These are phyloP conservation scores for Phytopythium aichiense DNA, from an alignment of 352 stramenopile genomes.

Conservation along the genomic window DNA sequence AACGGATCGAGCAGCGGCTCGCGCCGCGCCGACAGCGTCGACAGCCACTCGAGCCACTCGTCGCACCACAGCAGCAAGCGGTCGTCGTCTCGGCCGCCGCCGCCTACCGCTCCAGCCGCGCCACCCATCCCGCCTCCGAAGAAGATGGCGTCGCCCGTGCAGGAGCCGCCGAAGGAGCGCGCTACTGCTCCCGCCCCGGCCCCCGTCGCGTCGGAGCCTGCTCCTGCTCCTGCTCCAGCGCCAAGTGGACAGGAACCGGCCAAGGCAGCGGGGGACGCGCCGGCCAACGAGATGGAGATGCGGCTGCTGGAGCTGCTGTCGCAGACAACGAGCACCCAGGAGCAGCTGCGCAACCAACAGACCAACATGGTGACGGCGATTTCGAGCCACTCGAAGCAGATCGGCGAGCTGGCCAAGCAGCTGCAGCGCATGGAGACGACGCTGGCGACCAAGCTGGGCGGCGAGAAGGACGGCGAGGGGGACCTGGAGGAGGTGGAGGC, in stretches of 20 bases:
- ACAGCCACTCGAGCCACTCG: conserved; percentile 10
- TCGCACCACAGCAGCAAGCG: conserved; percentile 17
- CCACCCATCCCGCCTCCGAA: conserved; percentile 35
- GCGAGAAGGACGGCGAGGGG: not conserved
- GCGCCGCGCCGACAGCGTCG: conserved; percentile 3
- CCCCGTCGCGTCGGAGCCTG: not conserved
- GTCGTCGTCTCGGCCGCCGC: conserved; percentile 15
- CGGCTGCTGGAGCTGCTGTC: conserved; percentile 44
- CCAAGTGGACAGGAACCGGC: conserved; percentile 12
- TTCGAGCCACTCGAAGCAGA: conserved; percentile 49
- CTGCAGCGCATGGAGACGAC: conserved; percentile 53
- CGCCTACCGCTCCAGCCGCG: conserved; percentile 21
- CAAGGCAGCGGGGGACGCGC: conserved; percentile 12
- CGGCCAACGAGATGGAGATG: conserved; percentile 17
- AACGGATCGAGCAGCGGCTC: conserved; percentile 10
- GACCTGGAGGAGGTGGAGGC: not conserved
- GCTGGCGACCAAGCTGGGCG: conserved; percentile 31
- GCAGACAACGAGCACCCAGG: conserved; percentile 51
- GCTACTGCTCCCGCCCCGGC: not conserved
- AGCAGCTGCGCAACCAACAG: conserved; percentile 54
- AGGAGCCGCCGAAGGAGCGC: not conserved
- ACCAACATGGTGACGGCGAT: conserved; percentile 49
- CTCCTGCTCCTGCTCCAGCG: conserved; percentile 5
- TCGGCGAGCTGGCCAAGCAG: conserved; percentile 47
- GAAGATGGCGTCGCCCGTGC: conserved; percentile 18